Base-by-base conservation (phyloP, 2,329 filamentous ascomycete genomes). In the Paraconiothyrium sp. region DNA sequence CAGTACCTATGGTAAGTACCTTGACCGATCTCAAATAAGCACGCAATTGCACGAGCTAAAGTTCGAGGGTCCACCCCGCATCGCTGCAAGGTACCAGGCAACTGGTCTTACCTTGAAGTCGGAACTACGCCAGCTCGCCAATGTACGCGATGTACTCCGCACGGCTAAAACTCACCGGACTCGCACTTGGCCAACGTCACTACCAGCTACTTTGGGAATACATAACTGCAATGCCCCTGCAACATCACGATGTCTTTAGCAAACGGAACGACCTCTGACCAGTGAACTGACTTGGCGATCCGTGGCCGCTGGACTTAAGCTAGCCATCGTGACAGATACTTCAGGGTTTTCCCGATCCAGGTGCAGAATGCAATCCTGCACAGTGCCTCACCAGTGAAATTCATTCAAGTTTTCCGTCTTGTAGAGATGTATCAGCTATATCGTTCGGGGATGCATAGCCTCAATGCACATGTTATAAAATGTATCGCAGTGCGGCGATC, bases 111-210 rank as follows among this genome's bases (percentile, higher is more conserved):
- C 20, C 27, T 22, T 20, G 43, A 46, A 20, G 2, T 4, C 24
- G 6, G 4, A 46, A 11, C 43, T 20, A 46, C 20, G 13, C 14
- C 22, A 27, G 16, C 35, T 54, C 35, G 50, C 35, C 27, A 54
- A 10, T 11, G 14, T 30, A n/a, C 50, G 50, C 50, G 50, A 54
- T 30, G 14, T 35, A 9, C 34, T 35, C 37, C 7, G 8, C 6
- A 13, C 39, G 37, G 37, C 14, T 2, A 64, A 57, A 34, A 41
- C 20, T 55, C 27, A 55, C 52, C 52, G 52, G 22, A 20, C 39
- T 46, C 24, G 27, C 39, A 27, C 52, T 55, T 55, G 52, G 39
- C 39, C 13, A 46, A 34, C 52, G 52, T 55, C 52, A 55, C 27
- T 10, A 46, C 16, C 52, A 22, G 39, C 52, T 55, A 22, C 34